Percentiles rank a stretch among this genome's conserved stretches.
Conservation (phyloP, 306 rosid species). For the Malus fusca region DNA sequence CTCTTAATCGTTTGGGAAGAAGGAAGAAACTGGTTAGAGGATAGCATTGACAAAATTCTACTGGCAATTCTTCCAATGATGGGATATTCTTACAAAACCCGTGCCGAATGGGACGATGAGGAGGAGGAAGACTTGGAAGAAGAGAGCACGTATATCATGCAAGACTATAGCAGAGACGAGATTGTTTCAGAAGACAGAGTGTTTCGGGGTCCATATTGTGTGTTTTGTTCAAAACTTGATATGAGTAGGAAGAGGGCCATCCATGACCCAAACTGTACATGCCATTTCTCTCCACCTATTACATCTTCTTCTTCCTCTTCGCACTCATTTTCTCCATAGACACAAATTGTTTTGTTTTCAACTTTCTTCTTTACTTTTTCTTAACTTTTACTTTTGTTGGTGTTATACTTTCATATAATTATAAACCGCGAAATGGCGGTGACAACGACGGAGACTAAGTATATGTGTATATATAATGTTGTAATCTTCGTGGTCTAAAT, state of each 20-base stretch:
- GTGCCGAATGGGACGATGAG: slow-evolving; percentile 24
- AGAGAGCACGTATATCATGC: slow-evolving; percentile 13
- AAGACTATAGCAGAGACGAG: slow-evolving; percentile 17
- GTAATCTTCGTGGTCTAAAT: neutral
- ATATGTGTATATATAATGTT: neutral
- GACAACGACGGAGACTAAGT: neutral
- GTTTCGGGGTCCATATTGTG: slow-evolving; percentile 49
- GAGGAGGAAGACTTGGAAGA: slow-evolving; percentile 26
- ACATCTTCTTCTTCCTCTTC: slow-evolving; percentile 45
- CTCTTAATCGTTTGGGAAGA: slow-evolving; percentile 51
- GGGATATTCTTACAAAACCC: slow-evolving; percentile 38
- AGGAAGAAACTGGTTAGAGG: slow-evolving; percentile 62
- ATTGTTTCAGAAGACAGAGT: slow-evolving; percentile 17
- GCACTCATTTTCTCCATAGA: slow-evolving; percentile 25
- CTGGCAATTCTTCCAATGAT: slow-evolving; percentile 44
- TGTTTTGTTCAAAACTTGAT: slow-evolving; percentile 61
- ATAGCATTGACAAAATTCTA: slow-evolving; percentile 42
- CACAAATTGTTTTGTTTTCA: neutral
- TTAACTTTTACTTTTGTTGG: neutral
- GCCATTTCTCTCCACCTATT: slow-evolving; percentile 30
- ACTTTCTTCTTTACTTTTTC: neutral
- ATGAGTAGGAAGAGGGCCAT: slow-evolving; percentile 33
- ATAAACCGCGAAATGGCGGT: neutral
- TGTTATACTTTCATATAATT: slow-evolving; percentile 8
- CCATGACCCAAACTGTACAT: slow-evolving; percentile 52